Evolutionary conservation across 78 protist species (phyloP), one percentile per base, ranked within the genome.

Genomic region (Polysphondylium violaceum): DNA sequence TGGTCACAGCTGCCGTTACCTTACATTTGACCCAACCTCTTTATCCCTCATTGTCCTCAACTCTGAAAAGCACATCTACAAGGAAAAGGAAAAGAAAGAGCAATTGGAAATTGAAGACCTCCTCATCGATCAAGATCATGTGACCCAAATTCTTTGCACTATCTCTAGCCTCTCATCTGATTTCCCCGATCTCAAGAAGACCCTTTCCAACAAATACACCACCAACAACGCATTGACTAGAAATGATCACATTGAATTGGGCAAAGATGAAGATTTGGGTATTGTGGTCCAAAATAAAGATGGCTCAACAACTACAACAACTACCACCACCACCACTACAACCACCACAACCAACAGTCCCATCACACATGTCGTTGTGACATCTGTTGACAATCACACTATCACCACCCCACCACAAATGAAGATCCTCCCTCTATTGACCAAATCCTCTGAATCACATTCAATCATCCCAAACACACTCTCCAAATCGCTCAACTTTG

Each of bases 401-500:
- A 47, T 11, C 53, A 14, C 53, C 53, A 47, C 53, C 53, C 11
- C 74, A 44, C 67, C 91, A 44, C 71, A 69, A 51, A 63, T 67
- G 40, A 69, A 67, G n/a, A n/a, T n/a, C n/a, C 21, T 56, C 3
- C 60, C 51, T 16, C 23, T 21, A 1, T 36, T 58, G 7, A 38
- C 50, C 19, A 56, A 51, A 59, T 31, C 64, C 6, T 31, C 35
- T n/a, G 29, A n/a, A 9, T 53, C 67, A 0, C 1, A 61, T 36
- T 35, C 27, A 14, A 41, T 40, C 0, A 23, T 69, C 3, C 59
- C 73, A 19, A 50, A 58, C 4, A 14, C 31, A 12, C 36, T 43
- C 61, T 59, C 51, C 55, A 83, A 59, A 83, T 59, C 64, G n/a
- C 73, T 83, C 27, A 83, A 68, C 0, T 83, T 55, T 23, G 91